These are phyloP conservation scores for Candida labiduridarum DNA, from an alignment of 1,139 yeast genomes.

Conservation along the genomic window DNA sequence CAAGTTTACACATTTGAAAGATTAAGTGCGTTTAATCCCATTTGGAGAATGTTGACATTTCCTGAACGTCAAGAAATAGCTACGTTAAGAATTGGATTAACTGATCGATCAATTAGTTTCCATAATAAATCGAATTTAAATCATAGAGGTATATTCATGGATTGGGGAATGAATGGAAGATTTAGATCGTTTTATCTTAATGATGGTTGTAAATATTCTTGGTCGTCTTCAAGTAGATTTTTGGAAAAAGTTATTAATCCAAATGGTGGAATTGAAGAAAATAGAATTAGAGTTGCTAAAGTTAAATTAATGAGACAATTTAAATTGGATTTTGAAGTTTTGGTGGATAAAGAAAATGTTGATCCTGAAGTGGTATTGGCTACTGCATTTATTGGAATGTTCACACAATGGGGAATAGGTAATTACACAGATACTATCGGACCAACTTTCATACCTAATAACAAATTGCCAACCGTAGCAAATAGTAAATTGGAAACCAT, in stretches of 20 bases:
- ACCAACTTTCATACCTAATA: conserved; percentile 39
- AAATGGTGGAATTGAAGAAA: conserved; percentile 57
- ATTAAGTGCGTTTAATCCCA: conserved; percentile 48
- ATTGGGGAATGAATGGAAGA: conserved; percentile 38
- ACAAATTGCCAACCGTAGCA: neutral
- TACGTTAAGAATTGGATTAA: conserved; percentile 52
- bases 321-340: conserved; percentile 59
- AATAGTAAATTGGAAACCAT: conserved; percentile 7
- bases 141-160: conserved; percentile 43
- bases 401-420: conserved; percentile 66
- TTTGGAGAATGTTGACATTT: conserved; percentile 51
- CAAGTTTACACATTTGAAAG: conserved; percentile 56
- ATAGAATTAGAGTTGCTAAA: conserved; percentile 53
- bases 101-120: conserved; percentile 50
- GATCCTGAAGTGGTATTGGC: conserved; percentile 55
- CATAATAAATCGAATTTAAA: conserved; percentile 48
- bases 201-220: conserved; percentile 57
- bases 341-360: conserved; percentile 49
- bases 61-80: conserved; percentile 54
- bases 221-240: conserved; percentile 54
- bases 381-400: conserved; percentile 61
- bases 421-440: conserved; percentile 55
- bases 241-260: conserved; percentile 57
- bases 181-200: conserved; percentile 45
- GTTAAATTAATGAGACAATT: conserved; percentile 60